These are phyloP conservation scores for Phylloporus scabripes DNA, from an alignment of 768 basidiomycete species.

Conservation along the genomic window DNA sequence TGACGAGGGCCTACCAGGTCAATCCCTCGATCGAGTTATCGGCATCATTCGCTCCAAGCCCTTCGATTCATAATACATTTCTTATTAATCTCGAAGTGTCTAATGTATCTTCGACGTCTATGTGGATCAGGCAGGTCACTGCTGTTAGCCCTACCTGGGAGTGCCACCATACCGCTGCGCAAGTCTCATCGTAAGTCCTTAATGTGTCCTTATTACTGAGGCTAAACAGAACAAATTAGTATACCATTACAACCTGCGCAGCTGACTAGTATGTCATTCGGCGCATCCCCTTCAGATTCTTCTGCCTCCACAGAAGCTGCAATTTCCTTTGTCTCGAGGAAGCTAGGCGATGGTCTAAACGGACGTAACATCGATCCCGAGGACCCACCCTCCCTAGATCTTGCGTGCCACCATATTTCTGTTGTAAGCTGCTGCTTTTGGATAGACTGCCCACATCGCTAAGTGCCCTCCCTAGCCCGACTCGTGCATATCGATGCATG, in stretches of 20 bases:
- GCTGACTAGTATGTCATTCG: conserved; percentile 40
- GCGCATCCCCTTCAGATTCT: conserved; percentile 36
- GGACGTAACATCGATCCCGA: conserved; percentile 38
- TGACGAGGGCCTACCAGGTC: conserved; percentile 55
- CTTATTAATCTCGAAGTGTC: conserved; percentile 50
- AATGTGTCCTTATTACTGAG: neutral
- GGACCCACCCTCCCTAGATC: conserved; percentile 48
- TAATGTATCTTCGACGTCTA: conserved; percentile 39
- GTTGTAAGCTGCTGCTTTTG: conserved; percentile 33
- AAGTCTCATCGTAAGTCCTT: conserved; percentile 39
- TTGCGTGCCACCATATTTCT: conserved; percentile 45
- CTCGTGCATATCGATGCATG: conserved; percentile 13
- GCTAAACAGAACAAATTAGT: conserved; percentile 29
- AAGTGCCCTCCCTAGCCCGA: conserved; percentile 7
- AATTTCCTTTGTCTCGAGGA: conserved; percentile 44
- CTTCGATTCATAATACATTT: conserved; percentile 45
- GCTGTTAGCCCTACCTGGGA: conserved; percentile 69
- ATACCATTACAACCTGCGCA: conserved; percentile 44
- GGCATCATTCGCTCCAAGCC: conserved; percentile 46
- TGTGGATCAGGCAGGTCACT: conserved; percentile 54
- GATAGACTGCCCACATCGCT: conserved; percentile 1
- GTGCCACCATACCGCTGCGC: conserved; percentile 36
- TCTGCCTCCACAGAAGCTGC: conserved; percentile 38
- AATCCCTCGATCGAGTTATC: conserved; percentile 51
- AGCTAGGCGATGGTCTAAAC: conserved; percentile 47